Base-by-base conservation (phyloP, 1,284 basidiomycete genomes). In the Rhodotorula sp. region DNA sequence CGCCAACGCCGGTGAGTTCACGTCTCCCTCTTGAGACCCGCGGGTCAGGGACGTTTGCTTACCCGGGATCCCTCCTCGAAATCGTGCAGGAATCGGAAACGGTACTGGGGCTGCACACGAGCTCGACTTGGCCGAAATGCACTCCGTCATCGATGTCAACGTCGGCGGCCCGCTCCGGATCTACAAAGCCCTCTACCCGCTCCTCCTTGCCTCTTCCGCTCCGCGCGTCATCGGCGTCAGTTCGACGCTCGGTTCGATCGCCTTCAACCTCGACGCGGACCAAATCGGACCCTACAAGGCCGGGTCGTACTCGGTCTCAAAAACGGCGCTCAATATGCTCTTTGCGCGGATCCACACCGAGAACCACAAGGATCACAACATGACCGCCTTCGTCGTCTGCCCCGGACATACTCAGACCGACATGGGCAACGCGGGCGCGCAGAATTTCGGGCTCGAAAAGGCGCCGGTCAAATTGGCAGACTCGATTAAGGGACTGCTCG, bases 1-100 rank as follows among this genome's bases (percentile, higher is more conserved):
- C n/a, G 70, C 72, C 45, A 74, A 69, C 47, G 72, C 72, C 21
- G 71, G 62, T 58, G 34, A 56, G 67, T 45, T 15, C 7, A 43
- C 38, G 12, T 14, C 38, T 43, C 38, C 7, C 19, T 2, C 26
- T 38, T 5, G 18, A 4, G 31, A n/a, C 21, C 60, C 5, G 16
- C 3, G 31, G 21, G 3, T 23, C n/a, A 8, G 19, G 2, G 2
- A 18, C 23, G 38, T 43, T 43, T 43, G 38, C 38, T 43, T 14
- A 43, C 38, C 38, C 47, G 7, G 10, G 21, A 57, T 43, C 14
- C 43, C 34, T 38, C 38, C 16, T 48, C 6, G 19, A 26, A 15
- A 43, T 55, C 58, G 28, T 12, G n/a, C 64, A 62, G 70, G 71
- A 19, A 57, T 66, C 61, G 23, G 23, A 26, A 52, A 28, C 26